Evolutionary conservation across 208 protist species (phyloP).

Genomic region (Vickermania spadyakhi): DNA sequence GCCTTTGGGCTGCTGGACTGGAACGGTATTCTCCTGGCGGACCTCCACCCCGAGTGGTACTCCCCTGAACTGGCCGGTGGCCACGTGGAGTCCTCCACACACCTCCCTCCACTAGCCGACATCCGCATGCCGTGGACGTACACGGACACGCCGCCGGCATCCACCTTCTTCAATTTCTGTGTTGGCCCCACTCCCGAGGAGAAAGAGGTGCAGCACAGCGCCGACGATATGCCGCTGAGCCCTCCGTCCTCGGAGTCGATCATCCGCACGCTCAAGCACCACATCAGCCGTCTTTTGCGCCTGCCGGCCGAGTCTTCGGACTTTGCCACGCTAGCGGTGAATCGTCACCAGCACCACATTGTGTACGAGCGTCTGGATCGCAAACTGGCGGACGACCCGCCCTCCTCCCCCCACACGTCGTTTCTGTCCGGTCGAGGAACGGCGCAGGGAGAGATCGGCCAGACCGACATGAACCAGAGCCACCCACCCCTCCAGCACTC

Average conservation of each 20-base stretch:
- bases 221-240: constrained; percentile 4
- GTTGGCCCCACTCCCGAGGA: background rate
- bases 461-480: background rate
- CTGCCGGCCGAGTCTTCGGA: constrained; percentile 27
- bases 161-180: background rate
- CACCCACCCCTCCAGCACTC: background rate
- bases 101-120: constrained; percentile 9
- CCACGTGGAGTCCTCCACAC: constrained; percentile 1
- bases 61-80: constrained; percentile 51
- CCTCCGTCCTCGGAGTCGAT: constrained; percentile 23
- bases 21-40: constrained; percentile 26
- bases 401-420: constrained; percentile 3
- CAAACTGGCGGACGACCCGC: background rate
- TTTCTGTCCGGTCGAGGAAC: constrained; percentile 2
- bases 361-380: constrained; percentile 17
- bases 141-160: constrained; percentile 21
- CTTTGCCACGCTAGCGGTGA: constrained; percentile 11
- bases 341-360: constrained; percentile 11
- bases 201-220: background rate
- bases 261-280: constrained; percentile 36
- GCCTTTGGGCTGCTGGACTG: background rate
- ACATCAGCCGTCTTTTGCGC: constrained; percentile 37
- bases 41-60: constrained; percentile 30
- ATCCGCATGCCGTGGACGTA: constrained; percentile 38
- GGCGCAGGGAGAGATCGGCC: constrained; percentile 2